Conservation (phyloP, 1,284 basidiomycete species). For the Wolfiporia cocos region DNA sequence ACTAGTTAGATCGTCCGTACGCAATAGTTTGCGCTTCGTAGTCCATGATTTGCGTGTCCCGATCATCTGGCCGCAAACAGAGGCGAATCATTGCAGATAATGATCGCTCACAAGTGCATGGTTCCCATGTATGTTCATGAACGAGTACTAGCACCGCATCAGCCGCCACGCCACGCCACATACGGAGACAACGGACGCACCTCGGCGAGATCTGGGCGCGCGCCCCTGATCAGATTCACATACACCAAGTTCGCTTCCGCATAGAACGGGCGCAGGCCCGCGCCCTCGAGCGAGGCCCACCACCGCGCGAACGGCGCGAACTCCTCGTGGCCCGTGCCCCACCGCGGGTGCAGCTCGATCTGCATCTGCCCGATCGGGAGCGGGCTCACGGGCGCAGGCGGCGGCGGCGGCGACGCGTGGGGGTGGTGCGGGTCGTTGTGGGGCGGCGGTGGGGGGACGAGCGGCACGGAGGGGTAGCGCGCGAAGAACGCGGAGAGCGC, state of each 20-base stretch:
- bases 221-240: conserved; percentile 28
- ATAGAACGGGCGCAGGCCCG: conserved; percentile 22
- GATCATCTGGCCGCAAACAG: too few relatives aligned
- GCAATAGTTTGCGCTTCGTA: too few relatives aligned
- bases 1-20: too few relatives aligned
- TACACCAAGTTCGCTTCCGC: conserved; percentile 32
- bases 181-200: conserved; percentile 14
- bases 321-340: conserved; percentile 10
- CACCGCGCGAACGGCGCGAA: conserved; percentile 31
- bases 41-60: too few relatives aligned
- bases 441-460: conserved; percentile 1
- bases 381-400: not conserved
- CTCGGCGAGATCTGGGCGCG: conserved; percentile 29
- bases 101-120: conserved; percentile 5
- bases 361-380: conserved; percentile 34
- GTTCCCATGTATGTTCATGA: conserved; percentile 31
- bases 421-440: conserved; percentile 7
- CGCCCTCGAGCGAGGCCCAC: conserved; percentile 21
- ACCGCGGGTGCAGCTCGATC: conserved; percentile 31
- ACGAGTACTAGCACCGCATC: conserved; percentile 28
- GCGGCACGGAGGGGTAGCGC: conserved; percentile 11
- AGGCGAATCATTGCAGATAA: not conserved
- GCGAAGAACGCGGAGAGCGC: conserved; percentile 33
- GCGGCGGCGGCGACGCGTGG: conserved; percentile 3
- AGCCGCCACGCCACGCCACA: not conserved